Percentiles rank a stretch among this genome's conserved stretches.
Evolutionary conservation across 192 early-diverging fungal species (phyloP).

Genomic region (Coemansia sp.): DNA sequence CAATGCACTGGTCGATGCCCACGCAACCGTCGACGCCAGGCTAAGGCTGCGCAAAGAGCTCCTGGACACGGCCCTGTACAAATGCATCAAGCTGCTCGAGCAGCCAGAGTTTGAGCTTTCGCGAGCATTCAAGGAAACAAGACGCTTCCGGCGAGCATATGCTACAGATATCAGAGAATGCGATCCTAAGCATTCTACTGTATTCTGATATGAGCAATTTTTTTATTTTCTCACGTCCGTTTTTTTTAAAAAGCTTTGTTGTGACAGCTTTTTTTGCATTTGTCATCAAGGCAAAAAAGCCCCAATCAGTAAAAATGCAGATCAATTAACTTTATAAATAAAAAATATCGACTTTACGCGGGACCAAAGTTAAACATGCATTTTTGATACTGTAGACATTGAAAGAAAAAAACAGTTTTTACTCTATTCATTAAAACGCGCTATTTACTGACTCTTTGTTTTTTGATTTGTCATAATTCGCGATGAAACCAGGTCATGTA

Average conservation of each 20-base stretch:
- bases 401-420: no score
- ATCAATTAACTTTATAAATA: no score
- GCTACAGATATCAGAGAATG: slow-evolving; percentile 24
- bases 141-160: slow-evolving; percentile 32
- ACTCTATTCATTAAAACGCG: no score
- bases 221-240: background rate
- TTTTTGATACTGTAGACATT: no score
- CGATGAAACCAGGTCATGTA: background rate
- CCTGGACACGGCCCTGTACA: slow-evolving; percentile 39
- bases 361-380: no score
- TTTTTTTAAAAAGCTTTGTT: slow-evolving; percentile 1
- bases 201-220: background rate
- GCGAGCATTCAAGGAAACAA: slow-evolving; percentile 16
- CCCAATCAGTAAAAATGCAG: no score
- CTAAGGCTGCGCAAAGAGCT: slow-evolving; percentile 39
- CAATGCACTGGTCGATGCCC: slow-evolving; percentile 37
- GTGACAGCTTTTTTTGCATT: background rate
- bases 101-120: slow-evolving; percentile 22
- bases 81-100: slow-evolving; percentile 38
- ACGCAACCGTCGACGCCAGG: slow-evolving; percentile 12
- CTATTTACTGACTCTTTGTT: background rate
- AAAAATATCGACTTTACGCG: no score
- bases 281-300: slow-evolving; percentile 1
- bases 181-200: slow-evolving; percentile 6
- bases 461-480: background rate